phyloP scores from a whole-genome alignment of 129 eudicot genomes.

The Erigeron canadensis region DNA sequence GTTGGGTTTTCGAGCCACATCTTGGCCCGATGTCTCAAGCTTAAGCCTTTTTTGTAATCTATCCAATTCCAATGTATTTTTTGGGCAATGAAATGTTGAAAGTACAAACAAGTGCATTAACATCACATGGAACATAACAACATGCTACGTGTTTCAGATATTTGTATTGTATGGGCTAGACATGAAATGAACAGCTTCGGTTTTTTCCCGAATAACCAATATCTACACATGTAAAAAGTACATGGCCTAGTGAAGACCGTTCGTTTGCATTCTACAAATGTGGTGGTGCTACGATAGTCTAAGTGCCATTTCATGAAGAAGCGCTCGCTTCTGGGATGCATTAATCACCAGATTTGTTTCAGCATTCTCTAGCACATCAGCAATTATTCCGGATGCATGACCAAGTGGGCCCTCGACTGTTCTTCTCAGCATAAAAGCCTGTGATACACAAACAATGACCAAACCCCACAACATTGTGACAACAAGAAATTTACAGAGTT shows the following conservation, averaged over 20 bases:
- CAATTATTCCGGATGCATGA: conserved; percentile 82
- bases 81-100: background rate
- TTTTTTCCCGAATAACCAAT: background rate
- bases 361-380: conserved; percentile 78
- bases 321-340: conserved; percentile 70
- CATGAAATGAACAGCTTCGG: background rate
- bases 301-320: conserved; percentile 80
- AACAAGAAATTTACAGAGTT: background rate
- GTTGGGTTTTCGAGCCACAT: background rate
- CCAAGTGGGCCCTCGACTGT: conserved; percentile 70
- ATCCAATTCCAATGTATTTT: background rate
- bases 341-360: conserved; percentile 74
- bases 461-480: background rate
- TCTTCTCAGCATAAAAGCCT: conserved; percentile 81
- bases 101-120: conserved; percentile 16
- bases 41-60: background rate
- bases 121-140: conserved; percentile 14
- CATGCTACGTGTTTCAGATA: background rate
- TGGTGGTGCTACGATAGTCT: conserved; percentile 49
- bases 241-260: background rate
- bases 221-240: background rate
- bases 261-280: conserved; percentile 14
- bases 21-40: background rate
- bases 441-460: conserved; percentile 23
- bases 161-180: background rate